Evolutionary conservation across 164 flowering plant genomes (phyloP).

Genomic region (Paratinospora sagittata): DNA sequence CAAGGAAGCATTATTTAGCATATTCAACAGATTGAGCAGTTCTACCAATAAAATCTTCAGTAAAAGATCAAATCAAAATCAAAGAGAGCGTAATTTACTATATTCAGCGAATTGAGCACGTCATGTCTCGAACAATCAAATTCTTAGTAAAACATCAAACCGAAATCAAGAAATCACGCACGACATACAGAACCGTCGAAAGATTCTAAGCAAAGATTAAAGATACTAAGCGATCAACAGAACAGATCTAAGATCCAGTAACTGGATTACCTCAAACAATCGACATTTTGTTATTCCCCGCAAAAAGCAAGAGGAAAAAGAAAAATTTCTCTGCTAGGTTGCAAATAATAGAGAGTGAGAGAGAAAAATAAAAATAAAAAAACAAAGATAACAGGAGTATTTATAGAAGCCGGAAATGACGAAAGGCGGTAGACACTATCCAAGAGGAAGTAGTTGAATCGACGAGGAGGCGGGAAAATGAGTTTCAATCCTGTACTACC

Average conservation of each 20-base stretch:
- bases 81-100: no score
- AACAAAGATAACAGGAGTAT: neutral
- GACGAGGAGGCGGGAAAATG: constrained; percentile 9
- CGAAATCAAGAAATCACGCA: neutral
- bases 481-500: neutral
- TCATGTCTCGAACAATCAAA: neutral
- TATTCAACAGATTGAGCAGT: no score
- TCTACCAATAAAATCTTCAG: neutral
- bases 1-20: no score
- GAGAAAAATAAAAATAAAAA: neutral
- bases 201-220: neutral
- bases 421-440: neutral
- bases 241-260: no score
- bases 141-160: neutral
- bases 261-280: neutral
- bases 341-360: neutral
- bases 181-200: neutral
- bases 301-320: neutral
- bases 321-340: neutral
- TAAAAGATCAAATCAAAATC: neutral
- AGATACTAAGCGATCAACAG: no score
- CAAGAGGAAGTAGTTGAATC: neutral
- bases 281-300: neutral
- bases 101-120: no score
- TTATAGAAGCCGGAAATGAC: no score